A percentile compares a stretch with the other conserved stretches of the same genome.
These are phyloP conservation scores for Pseudocercospora pini-densiflorae DNA, from an alignment of 2,329 filamentous ascomycete genomes.

Conservation along the genomic window DNA sequence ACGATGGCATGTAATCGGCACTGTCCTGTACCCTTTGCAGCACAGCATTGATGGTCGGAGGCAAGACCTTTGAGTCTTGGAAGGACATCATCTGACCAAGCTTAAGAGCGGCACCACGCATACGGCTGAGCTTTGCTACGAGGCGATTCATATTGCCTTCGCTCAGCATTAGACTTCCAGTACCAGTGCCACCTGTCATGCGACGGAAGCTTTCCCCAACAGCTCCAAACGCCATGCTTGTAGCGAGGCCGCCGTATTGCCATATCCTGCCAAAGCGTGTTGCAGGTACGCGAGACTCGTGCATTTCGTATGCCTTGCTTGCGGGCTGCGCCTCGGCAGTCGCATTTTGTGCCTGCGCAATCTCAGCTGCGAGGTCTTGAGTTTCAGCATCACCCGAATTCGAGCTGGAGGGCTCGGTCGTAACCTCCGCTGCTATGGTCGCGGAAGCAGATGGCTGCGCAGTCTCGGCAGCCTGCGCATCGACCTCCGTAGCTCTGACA, in stretches of 20 bases:
- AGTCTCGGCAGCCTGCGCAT: not conserved
- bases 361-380: constrained; percentile 42
- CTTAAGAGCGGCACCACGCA: constrained; percentile 97
- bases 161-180: constrained; percentile 84
- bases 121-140: constrained; percentile 88
- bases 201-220: constrained; percentile 83
- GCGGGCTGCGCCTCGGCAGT: constrained; percentile 6
- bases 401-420: not conserved
- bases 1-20: constrained; percentile 97
- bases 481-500: not conserved
- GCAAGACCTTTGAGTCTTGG: constrained; percentile 95
- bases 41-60: constrained; percentile 82
- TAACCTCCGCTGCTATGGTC: not conserved
- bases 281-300: constrained; percentile 88
- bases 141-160: constrained; percentile 90
- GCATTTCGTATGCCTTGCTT: constrained; percentile 65
- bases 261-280: constrained; percentile 85
- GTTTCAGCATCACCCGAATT: constrained; percentile 39
- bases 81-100: constrained; percentile 98
- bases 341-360: constrained; percentile 36
- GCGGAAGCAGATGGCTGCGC: not conserved
- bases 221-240: constrained; percentile 93
- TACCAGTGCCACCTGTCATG: constrained; percentile 65
- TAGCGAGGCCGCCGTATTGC: constrained; percentile 93
- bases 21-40: constrained; percentile 93